A percentile compares a stretch with the other conserved stretches of the same genome.
Conservation (phyloP, 345 rosid genomes). For the Hypericum androsaemum region DNA sequence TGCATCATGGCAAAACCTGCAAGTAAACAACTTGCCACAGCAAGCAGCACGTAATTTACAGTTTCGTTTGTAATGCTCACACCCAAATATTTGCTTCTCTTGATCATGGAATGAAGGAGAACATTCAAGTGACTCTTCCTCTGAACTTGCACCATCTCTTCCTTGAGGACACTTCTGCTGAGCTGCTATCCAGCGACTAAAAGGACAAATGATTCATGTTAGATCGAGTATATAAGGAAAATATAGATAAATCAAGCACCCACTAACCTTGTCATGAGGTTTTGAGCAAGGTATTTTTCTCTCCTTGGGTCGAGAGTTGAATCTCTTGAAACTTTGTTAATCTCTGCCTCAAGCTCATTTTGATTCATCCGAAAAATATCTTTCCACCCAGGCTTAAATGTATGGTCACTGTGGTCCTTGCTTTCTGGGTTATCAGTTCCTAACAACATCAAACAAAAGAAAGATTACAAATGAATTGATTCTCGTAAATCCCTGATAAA, state of each 20-base stretch:
- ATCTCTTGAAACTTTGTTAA: slow-evolving; percentile 67
- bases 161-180: slow-evolving; percentile 48
- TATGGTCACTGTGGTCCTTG: slow-evolving; percentile 35
- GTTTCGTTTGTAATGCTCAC: slow-evolving; percentile 75
- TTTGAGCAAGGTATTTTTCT: slow-evolving; percentile 60
- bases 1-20: slow-evolving; percentile 78
- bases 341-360: slow-evolving; percentile 57
- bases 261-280: slow-evolving; percentile 63
- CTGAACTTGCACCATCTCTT: slow-evolving; percentile 29
- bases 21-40: slow-evolving; percentile 57
- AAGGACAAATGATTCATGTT: slow-evolving; percentile 10
- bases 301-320: slow-evolving; percentile 69
- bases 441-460: slow-evolving; percentile 8
- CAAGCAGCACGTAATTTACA: slow-evolving; percentile 74
- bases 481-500: no score
- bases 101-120: slow-evolving; percentile 60
- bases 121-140: slow-evolving; percentile 43
- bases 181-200: slow-evolving; percentile 69
- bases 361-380: slow-evolving; percentile 65
- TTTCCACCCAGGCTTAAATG: slow-evolving; percentile 60
- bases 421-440: slow-evolving; percentile 35
- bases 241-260: slow-evolving; percentile 7
- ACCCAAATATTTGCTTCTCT: slow-evolving; percentile 49
- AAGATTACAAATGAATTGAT: background rate
- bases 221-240: slow-evolving; percentile 12